A percentile compares a stretch with the other conserved stretches of the same genome.
These are phyloP conservation scores for Neolecta irregularis DNA, from an alignment of 1,139 yeast genomes.

Conservation along the genomic window DNA sequence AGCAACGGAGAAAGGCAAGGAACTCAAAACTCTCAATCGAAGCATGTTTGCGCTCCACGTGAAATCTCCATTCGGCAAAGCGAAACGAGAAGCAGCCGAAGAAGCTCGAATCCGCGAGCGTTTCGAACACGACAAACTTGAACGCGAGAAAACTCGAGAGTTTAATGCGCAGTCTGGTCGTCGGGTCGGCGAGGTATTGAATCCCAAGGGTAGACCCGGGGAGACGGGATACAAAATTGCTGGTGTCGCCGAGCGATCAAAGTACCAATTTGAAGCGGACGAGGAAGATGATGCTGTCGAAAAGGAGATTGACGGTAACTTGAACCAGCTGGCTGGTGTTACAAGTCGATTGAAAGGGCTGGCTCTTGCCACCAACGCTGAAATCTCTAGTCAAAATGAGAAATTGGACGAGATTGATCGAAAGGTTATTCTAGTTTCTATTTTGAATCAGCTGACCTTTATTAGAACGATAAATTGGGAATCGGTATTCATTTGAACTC, in stretches of 20 bases:
- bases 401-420: conserved; percentile 40
- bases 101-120: conserved; percentile 59
- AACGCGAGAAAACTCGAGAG: conserved; percentile 30
- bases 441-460: not conserved
- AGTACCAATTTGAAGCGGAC: conserved; percentile 36
- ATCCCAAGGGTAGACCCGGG: conserved; percentile 13
- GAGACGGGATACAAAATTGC: conserved; percentile 19
- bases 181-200: conserved; percentile 32
- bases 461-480: conserved; percentile 32
- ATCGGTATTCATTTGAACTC: conserved; percentile 38
- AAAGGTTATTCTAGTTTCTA: conserved; percentile 22
- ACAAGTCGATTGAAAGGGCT: conserved; percentile 36
- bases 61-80: conserved; percentile 27
- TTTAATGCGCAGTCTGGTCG: conserved; percentile 34
- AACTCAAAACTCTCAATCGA: conserved; percentile 64
- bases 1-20: conserved; percentile 72
- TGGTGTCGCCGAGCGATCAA: conserved; percentile 25
- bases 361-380: conserved; percentile 39
- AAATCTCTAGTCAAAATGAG: conserved; percentile 36
- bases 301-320: conserved; percentile 39
- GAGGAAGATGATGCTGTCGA: conserved; percentile 46
- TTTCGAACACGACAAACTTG: conserved; percentile 39
- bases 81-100: conserved; percentile 43
- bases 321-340: conserved; percentile 35
- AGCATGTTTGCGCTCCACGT: conserved; percentile 72